Conservation (phyloP, 2,329 filamentous ascomycete species). For the Neoscytalidium dimidiatum region DNA sequence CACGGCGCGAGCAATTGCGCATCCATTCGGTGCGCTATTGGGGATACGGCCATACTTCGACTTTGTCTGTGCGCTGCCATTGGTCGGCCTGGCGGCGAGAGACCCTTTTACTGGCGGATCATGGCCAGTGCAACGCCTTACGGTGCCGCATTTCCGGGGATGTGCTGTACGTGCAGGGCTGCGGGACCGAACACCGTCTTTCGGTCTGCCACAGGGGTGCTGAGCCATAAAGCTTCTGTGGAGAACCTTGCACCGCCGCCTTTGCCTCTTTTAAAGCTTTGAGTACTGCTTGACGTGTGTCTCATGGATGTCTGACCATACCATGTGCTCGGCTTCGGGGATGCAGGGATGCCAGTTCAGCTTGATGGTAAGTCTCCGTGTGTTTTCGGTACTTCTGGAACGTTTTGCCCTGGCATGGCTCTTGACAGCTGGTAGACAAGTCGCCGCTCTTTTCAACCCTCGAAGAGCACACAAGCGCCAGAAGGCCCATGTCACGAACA, state of each 20-base stretch:
- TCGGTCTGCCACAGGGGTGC: not conserved
- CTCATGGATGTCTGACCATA: not conserved
- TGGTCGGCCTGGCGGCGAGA: not conserved
- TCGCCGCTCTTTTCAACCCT: not conserved
- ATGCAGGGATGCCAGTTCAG: not conserved
- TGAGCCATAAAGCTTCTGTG: not conserved
- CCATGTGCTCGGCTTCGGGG: not conserved
- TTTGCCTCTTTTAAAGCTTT: not conserved
- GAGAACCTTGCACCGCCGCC: not conserved
- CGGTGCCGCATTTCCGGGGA: constrained; percentile 1
- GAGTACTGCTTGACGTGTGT: not conserved
- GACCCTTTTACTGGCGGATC: not conserved
- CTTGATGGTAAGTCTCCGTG: not conserved
- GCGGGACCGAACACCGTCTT: constrained; percentile 8
- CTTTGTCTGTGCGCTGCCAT: not conserved
- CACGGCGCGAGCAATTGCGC: not conserved
- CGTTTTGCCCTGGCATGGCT: not conserved
- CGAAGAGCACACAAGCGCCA: not conserved
- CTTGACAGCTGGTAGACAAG: not conserved
- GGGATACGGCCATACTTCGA: not conserved
- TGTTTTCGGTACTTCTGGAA: not conserved
- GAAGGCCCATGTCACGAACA: not conserved
- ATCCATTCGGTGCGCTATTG: not conserved
- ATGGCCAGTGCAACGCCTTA: constrained; percentile 13
- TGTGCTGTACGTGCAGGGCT: not conserved